Conservation (phyloP, 768 basidiomycete species). For the Lactifluus piperatus region DNA sequence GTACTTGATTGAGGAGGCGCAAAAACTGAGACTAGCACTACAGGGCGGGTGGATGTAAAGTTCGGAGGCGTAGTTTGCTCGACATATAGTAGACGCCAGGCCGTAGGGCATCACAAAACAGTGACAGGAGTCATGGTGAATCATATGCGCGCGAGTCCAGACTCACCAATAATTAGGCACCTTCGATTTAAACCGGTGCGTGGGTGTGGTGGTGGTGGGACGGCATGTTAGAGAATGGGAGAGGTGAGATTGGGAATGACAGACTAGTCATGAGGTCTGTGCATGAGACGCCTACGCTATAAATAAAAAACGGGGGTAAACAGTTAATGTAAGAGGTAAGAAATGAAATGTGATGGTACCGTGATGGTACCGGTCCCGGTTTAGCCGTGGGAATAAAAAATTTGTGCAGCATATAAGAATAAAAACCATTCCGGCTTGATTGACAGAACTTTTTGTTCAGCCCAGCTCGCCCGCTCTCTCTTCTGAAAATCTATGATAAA, state of each 20-base stretch:
- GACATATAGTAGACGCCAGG: neutral
- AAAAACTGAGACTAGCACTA: neutral
- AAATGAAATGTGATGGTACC: no score
- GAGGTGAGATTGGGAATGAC: neutral
- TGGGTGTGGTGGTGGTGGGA: neutral
- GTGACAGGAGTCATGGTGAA: no score
- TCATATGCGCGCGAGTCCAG: neutral
- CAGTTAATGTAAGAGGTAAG: no score
- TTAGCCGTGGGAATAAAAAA: constrained; percentile 1
- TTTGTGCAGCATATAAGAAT: neutral
- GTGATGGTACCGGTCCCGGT: neutral
- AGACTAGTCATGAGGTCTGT: neutral
- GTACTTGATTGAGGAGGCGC: neutral
- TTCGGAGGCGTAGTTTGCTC: neutral
- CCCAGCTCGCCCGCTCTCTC: neutral
- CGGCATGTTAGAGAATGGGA: neutral
- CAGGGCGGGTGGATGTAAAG: neutral
- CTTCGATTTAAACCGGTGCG: neutral
- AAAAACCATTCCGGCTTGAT: neutral
- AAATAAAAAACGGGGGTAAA: no score
- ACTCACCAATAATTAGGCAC: neutral
- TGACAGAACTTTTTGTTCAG: neutral
- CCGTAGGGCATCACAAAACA: neutral
- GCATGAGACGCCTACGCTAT: no score
- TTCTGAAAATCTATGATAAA: constrained; percentile 22